phyloP scores from a whole-genome alignment of 768 basidiomycete species.

The Vararia minispora region DNA sequence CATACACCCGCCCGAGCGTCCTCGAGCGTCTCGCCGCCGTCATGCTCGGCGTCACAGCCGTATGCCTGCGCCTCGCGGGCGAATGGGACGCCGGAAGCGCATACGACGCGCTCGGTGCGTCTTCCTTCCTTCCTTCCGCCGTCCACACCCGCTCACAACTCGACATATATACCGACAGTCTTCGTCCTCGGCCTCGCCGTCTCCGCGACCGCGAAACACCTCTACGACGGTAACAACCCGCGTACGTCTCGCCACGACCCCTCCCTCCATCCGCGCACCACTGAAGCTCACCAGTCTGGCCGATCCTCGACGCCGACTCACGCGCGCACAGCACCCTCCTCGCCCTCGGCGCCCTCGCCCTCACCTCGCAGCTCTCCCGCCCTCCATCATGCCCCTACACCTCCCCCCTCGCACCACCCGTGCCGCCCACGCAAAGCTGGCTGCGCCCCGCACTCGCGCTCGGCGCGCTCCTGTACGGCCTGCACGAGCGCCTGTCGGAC shows the following conservation, averaged over 20 bases:
- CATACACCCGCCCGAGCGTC: no score
- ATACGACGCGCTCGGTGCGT: conserved; percentile 10
- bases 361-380: conserved; percentile 44
- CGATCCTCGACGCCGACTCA: conserved; percentile 51
- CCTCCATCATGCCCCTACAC: conserved; percentile 17
- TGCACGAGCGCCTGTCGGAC: conserved; percentile 67
- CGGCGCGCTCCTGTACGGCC: conserved; percentile 56
- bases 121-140: background rate
- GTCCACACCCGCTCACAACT: background rate
- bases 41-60: conserved; percentile 8
- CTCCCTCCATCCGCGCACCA: background rate
- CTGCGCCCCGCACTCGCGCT: conserved; percentile 40
- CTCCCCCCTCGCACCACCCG: background rate
- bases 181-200: conserved; percentile 55
- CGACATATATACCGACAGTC: conserved; percentile 32
- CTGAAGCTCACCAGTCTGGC: conserved; percentile 50
- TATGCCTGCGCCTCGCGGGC: conserved; percentile 8
- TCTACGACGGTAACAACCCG: conserved; percentile 75
- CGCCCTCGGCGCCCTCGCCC: conserved; percentile 41
- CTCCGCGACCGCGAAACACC: conserved; percentile 61
- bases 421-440: conserved; percentile 19
- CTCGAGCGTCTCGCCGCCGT: conserved; percentile 10
- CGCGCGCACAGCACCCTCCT: conserved; percentile 64
- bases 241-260: conserved; percentile 25
- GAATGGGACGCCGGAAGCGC: conserved; percentile 8